A percentile compares a stretch with the other conserved stretches of the same genome.
These are phyloP conservation scores for Ganoderma leucocontextum DNA, from an alignment of 1,284 basidiomycete genomes.

Conservation along the genomic window DNA sequence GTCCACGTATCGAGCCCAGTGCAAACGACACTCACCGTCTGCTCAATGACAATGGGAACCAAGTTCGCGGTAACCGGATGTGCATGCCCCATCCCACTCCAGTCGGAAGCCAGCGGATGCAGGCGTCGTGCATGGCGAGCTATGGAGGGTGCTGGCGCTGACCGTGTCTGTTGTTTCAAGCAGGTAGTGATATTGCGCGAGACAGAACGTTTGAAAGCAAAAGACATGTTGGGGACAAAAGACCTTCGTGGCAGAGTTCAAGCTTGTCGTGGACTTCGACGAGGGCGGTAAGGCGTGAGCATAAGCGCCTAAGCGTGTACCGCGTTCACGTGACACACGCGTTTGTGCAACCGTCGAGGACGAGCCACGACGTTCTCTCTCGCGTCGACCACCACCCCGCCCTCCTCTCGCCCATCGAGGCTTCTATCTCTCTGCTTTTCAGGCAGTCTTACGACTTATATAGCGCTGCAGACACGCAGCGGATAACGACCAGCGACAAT, in stretches of 20 bases:
- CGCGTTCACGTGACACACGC: constrained; percentile 43
- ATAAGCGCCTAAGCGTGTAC: constrained; percentile 23
- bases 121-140: constrained; percentile 39
- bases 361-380: constrained; percentile 28
- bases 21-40: constrained; percentile 66
- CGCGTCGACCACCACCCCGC: constrained; percentile 26
- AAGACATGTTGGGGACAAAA: constrained; percentile 19
- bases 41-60: constrained; percentile 93
- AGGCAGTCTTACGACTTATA: constrained; percentile 1
- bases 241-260: background rate
- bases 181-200: constrained; percentile 11
- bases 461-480: background rate
- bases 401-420: constrained; percentile 4
- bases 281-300: background rate
- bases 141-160: constrained; percentile 29
- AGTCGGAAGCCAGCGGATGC: constrained; percentile 42
- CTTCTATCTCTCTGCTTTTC: background rate
- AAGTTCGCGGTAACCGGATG: constrained; percentile 44
- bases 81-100: constrained; percentile 26
- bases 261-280: background rate
- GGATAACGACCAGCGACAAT: constrained; percentile 21
- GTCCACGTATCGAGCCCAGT: background rate
- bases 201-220: constrained; percentile 25
- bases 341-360: constrained; percentile 33
- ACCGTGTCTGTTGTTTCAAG: constrained; percentile 1